Evolutionary conservation across 805 yeast genomes (phyloP).

Genomic region (Danielia oregonensis): DNA sequence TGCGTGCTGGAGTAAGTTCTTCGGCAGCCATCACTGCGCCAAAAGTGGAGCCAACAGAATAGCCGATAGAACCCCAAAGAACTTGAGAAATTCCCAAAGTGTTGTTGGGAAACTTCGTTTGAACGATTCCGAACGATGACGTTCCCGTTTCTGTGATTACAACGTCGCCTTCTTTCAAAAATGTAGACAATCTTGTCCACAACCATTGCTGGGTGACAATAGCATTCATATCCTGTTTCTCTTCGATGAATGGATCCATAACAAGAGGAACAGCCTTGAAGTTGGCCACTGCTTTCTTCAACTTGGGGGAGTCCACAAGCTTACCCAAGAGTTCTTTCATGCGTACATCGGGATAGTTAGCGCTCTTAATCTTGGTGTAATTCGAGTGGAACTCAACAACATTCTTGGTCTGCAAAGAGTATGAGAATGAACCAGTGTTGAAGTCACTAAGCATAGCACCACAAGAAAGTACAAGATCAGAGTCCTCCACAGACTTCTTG

Average conservation of each 20-base stretch:
- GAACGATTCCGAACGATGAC: slow-evolving; percentile 67
- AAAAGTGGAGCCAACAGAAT: slow-evolving; percentile 60
- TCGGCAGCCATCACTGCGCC: slow-evolving; percentile 70
- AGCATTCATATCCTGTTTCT: slow-evolving; percentile 5
- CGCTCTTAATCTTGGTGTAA: slow-evolving; percentile 16
- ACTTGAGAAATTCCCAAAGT: slow-evolving; percentile 69
- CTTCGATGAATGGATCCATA: slow-evolving; percentile 14
- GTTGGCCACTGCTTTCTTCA: slow-evolving; percentile 7
- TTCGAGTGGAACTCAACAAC: slow-evolving; percentile 22
- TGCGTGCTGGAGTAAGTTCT: slow-evolving; percentile 55
- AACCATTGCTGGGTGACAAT: slow-evolving; percentile 57
- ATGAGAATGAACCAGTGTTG: slow-evolving; percentile 23
- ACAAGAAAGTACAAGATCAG: slow-evolving; percentile 21
- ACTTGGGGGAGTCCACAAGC: slow-evolving; percentile 6
- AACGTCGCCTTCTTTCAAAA: slow-evolving; percentile 64
- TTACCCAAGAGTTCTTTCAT: slow-evolving; percentile 17
- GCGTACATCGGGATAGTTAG: slow-evolving; percentile 16
- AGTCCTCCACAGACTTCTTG: slow-evolving; percentile 16
- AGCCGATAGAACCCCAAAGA: slow-evolving; percentile 75
- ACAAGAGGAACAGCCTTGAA: slow-evolving; percentile 12
- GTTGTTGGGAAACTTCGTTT: slow-evolving; percentile 59
- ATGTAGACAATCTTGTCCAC: slow-evolving; percentile 61
- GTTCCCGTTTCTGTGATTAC: slow-evolving; percentile 74
- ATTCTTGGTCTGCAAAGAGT: slow-evolving; percentile 18
- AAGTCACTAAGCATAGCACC: slow-evolving; percentile 23